A percentile compares a stretch with the other conserved stretches of the same genome.
Conservation (phyloP, 805 yeast genomes). For the Starmerella powellii region DNA sequence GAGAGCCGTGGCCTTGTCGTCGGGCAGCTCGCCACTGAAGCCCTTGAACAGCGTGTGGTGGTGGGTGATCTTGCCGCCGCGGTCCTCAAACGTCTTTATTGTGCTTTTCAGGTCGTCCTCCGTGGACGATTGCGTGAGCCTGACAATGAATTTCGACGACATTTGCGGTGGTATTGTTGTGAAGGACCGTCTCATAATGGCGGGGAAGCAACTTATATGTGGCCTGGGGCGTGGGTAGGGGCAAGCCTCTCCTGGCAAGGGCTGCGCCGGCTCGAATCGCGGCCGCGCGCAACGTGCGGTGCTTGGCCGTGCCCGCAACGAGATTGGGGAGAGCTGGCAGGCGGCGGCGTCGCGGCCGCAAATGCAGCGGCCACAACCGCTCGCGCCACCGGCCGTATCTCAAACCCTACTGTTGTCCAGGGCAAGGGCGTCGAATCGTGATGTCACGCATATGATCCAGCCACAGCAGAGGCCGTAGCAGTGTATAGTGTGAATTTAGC, state of each 20-base stretch:
- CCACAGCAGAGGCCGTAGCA: too few relatives aligned
- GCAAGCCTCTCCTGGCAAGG: not conserved
- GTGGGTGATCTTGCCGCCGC: slow-evolving; percentile 26
- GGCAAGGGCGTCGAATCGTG: too few relatives aligned
- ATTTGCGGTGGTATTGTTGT: slow-evolving; percentile 1
- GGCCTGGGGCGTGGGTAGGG: not conserved
- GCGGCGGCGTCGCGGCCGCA: too few relatives aligned
- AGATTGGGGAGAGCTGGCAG: too few relatives aligned
- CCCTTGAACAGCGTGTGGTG: slow-evolving; percentile 30
- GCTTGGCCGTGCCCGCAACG: too few relatives aligned
- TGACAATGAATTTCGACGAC: slow-evolving; percentile 19
- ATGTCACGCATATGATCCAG: too few relatives aligned
- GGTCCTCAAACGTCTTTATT: slow-evolving; percentile 19
- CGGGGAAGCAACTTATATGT: not conserved
- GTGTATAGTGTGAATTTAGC: too few relatives aligned
- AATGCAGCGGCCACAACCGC: too few relatives aligned
- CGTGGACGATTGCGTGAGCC: slow-evolving; percentile 20
- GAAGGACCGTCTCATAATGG: slow-evolving; percentile 1
- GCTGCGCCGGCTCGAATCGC: too few relatives aligned
- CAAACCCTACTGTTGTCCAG: too few relatives aligned
- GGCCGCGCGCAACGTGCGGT: too few relatives aligned
- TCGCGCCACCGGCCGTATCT: too few relatives aligned
- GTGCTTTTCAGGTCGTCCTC: slow-evolving; percentile 23
- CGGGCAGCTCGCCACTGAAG: slow-evolving; percentile 28
- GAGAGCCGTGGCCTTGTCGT: slow-evolving; percentile 24